Evolutionary conservation across 805 yeast genomes (phyloP), one percentile per base, ranked within the genome.

Genomic region (Cyberlindnera euphorbiiphila): DNA sequence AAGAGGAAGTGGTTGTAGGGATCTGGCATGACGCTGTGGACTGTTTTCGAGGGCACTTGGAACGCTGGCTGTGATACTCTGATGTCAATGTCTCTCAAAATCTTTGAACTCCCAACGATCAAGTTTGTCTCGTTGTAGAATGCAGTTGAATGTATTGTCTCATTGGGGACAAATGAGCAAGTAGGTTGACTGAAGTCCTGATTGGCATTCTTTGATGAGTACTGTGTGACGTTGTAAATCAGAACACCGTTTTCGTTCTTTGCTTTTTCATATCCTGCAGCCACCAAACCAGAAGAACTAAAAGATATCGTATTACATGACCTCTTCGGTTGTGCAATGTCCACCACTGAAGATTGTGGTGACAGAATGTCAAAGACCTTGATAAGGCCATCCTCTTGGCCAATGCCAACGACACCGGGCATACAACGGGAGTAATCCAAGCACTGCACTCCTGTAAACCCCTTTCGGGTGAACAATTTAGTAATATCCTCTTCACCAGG

Each of bases 231-330:
- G 54, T 86, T 87, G 89, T 93, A 89, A 5, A 89, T 68, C 47
- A 83, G 83, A 29, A 89, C 62, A 16, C 91, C 79, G 41, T 77
- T 74, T 50, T 85, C 94, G 46, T 76, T 69, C 18, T 41, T 49
- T 1, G 46, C 21, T 47, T 85, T 75, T 45, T 87, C 96, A 41
- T 81, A 71, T 1, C 94, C 95, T 25, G 81, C 76, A 0, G 86
- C 95, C 5, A 88, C 65, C 21, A 83, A 58, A 1, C 83, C 83
- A 21, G 68, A 65, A 18, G 69, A 64, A 53, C 77, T 85, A 61
- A 88, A 83, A 1, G 89, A 72, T 2, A 87, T 50, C 0, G 89
- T 61, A 50, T 85, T 86, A 49, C 94, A 82, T 1, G 91, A 81
- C 38, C 96, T 66, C 14, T 76, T 68, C 42, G 80, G 87, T 38